Evolutionary conservation across 139 green algal species (phyloP).

Genomic region (Raphidocelis subcapitata): DNA sequence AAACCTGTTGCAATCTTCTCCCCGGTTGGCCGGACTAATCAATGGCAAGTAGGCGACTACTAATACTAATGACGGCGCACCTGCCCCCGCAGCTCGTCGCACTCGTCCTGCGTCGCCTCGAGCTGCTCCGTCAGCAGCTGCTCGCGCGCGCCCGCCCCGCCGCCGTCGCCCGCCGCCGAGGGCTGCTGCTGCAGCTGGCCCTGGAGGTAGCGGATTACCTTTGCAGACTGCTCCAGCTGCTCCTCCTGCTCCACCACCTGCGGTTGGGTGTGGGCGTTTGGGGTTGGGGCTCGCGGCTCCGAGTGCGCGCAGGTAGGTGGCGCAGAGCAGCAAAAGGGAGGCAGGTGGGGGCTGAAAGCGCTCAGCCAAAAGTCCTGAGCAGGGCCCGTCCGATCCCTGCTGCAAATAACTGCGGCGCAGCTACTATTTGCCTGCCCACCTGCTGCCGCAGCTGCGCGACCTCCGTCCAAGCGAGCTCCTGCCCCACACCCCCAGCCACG

Average conservation of each 20-base stretch:
- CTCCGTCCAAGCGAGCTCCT: too few species aligned
- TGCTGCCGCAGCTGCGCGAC: too few species aligned
- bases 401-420: too few species aligned
- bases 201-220: constrained; percentile 28
- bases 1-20: too few species aligned
- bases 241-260: constrained; percentile 18
- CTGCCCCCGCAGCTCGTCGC: constrained; percentile 8
- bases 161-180: neutral
- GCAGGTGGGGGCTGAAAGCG: neutral
- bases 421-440: too few species aligned
- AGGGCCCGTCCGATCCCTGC: too few species aligned
- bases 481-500: too few species aligned
- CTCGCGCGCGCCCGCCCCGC: neutral
- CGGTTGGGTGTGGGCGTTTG: neutral
- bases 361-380: too few species aligned
- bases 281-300: neutral
- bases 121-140: neutral
- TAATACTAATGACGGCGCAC: too few species aligned
- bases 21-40: too few species aligned
- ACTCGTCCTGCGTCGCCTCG: constrained; percentile 17
- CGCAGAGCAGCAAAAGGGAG: neutral
- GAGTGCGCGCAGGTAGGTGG: neutral
- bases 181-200: neutral
- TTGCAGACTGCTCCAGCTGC: constrained; percentile 28
- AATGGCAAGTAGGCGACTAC: too few species aligned